Evolutionary conservation across 1,139 yeast species (phyloP).

Genomic region (Lodderomyces orthopsilosis): DNA sequence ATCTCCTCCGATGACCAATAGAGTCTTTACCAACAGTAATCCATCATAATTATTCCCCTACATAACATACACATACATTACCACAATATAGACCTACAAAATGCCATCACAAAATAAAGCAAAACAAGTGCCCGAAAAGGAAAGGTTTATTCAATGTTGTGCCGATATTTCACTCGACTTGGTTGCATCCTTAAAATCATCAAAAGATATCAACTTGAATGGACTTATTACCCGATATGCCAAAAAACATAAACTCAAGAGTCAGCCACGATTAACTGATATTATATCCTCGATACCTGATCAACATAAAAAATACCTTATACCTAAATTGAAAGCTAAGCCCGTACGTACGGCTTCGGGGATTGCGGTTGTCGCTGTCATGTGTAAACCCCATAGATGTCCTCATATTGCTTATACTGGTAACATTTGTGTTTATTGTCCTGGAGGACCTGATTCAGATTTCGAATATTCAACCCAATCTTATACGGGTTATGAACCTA

Average conservation of each 20-base stretch:
- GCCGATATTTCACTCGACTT: constrained; percentile 89
- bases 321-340: constrained; percentile 93
- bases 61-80: not conserved
- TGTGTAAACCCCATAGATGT: constrained; percentile 99
- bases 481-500: constrained; percentile 97
- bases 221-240: constrained; percentile 85
- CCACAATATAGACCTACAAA: not conserved
- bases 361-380: constrained; percentile 97
- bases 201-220: constrained; percentile 83
- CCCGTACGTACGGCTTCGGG: constrained; percentile 99
- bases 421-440: constrained; percentile 97
- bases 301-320: constrained; percentile 83
- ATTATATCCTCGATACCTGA: constrained; percentile 95
- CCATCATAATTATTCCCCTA: not conserved
- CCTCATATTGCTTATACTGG: constrained; percentile 99
- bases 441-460: constrained; percentile 99
- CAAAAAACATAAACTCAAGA: constrained; percentile 84
- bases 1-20: constrained; percentile 4
- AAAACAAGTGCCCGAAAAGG: constrained; percentile 73
- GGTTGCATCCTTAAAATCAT: constrained; percentile 69
- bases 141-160: constrained; percentile 88
- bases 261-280: constrained; percentile 93
- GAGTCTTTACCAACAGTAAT: not conserved
- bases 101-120: constrained; percentile 33
- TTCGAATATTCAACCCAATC: constrained; percentile 98